These are phyloP conservation scores for Bacidia rubella DNA, from an alignment of 495 filamentous ascomycete species.

Conservation along the genomic window DNA sequence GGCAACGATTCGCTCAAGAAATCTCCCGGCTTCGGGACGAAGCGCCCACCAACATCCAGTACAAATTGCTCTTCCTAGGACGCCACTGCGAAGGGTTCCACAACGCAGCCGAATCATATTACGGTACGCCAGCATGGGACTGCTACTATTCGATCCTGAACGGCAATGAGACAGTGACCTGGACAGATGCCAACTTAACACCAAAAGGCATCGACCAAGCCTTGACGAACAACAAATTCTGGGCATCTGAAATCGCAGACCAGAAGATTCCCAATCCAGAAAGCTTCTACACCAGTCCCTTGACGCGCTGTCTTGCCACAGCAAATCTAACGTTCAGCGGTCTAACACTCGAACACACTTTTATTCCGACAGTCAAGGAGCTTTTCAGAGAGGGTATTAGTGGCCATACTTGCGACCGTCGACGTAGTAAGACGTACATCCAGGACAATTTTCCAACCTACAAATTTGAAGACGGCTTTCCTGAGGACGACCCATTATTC, in stretches of 20 bases:
- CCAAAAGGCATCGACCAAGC: conserved; percentile 48
- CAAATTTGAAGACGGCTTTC: conserved; percentile 48
- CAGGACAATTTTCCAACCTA: conserved; percentile 41
- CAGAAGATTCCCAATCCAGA: conserved; percentile 50
- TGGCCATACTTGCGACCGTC: conserved; percentile 68
- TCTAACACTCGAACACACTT: conserved; percentile 35
- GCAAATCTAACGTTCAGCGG: conserved; percentile 45
- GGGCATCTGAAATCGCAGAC: conserved; percentile 37
- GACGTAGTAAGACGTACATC: conserved; percentile 46
- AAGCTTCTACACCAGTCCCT: conserved; percentile 54
- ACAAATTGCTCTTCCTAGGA: conserved; percentile 57
- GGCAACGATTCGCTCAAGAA: conserved; percentile 50
- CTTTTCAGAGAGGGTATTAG: conserved; percentile 57
- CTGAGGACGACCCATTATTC: conserved; percentile 50
- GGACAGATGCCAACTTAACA: conserved; percentile 61
- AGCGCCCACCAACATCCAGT: conserved; percentile 34
- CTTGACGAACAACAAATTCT: conserved; percentile 46
- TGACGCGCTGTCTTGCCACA: conserved; percentile 54
- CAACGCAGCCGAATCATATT: conserved; percentile 49
- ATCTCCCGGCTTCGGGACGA: conserved; percentile 41
- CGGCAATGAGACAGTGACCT: conserved; percentile 51
- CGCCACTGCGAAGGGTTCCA: conserved; percentile 63
- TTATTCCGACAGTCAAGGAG: conserved; percentile 55
- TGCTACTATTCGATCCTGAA: conserved; percentile 61
- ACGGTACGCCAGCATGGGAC: conserved; percentile 53